Conservation (phyloP, 73 alveolate species). For the Symbiodinium pilosum region DNA sequence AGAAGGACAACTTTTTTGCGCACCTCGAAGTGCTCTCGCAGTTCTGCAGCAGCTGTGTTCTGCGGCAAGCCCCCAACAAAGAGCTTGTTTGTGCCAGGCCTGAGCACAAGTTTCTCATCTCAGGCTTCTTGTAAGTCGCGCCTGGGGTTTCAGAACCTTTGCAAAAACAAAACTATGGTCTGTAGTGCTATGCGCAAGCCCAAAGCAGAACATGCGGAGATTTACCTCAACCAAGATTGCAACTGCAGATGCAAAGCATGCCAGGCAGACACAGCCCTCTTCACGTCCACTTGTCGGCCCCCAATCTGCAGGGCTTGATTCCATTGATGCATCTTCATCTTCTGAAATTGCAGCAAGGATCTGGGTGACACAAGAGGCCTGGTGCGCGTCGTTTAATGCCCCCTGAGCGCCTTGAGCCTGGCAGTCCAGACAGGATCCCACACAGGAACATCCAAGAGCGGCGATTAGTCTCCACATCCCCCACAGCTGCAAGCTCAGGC, state of each 20-base stretch:
- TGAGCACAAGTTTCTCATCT: neutral
- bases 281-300: constrained; percentile 93
- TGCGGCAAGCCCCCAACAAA: constrained; percentile 93
- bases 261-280: constrained; percentile 91
- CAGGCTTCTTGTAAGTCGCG: too few species aligned
- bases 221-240: constrained; percentile 57
- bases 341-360: too few species aligned
- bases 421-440: neutral
- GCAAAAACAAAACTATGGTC: too few species aligned
- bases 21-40: constrained; percentile 93
- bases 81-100: constrained; percentile 93
- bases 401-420: constrained; percentile 89
- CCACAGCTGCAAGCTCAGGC: too few species aligned
- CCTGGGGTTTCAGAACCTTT: too few species aligned
- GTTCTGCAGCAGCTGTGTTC: constrained; percentile 84
- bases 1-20: too few species aligned
- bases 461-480: too few species aligned
- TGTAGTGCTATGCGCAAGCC: constrained; percentile 82
- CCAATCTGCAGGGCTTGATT: constrained; percentile 31
- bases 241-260: neutral
- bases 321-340: neutral
- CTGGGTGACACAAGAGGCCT: too few species aligned
- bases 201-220: constrained; percentile 35
- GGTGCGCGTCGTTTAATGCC: constrained; percentile 73
- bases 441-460: neutral